These are phyloP conservation scores for Persicaria maculosa DNA, from an alignment of 148 eudicot genomes.

Conservation along the genomic window DNA sequence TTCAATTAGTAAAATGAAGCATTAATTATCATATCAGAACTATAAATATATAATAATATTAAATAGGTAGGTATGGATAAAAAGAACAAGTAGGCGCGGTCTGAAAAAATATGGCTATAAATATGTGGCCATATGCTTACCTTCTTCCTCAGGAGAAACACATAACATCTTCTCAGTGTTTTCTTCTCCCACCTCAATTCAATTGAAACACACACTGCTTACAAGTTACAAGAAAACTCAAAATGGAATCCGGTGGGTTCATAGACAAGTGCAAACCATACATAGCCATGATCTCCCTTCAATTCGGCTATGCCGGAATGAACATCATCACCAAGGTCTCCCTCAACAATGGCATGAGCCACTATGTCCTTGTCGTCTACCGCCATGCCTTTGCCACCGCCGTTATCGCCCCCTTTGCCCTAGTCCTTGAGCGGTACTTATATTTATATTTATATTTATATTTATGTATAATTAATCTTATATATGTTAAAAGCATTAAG, in stretches of 20 bases:
- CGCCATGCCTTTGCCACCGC: slow-evolving; percentile 80
- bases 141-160: slow-evolving; percentile 15
- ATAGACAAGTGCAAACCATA: slow-evolving; percentile 52
- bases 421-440: slow-evolving; percentile 54
- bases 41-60: background rate
- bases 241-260: slow-evolving; percentile 42
- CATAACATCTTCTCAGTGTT: slow-evolving; percentile 1
- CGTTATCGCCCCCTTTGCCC: slow-evolving; percentile 76
- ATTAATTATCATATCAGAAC: too few relatives aligned
- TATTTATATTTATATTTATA: too few relatives aligned
- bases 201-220: background rate
- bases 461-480: too few relatives aligned
- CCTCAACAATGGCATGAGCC: slow-evolving; percentile 82
- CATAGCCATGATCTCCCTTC: slow-evolving; percentile 61
- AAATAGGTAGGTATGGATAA: background rate
- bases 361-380: slow-evolving; percentile 72
- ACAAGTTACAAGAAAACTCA: background rate
- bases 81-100: background rate
- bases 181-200: background rate
- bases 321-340: slow-evolving; percentile 80
- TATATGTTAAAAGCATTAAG: background rate
- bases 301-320: slow-evolving; percentile 81
- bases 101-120: background rate
- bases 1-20: too few relatives aligned
- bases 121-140: slow-evolving; percentile 11